phyloP scores from a whole-genome alignment of 805 yeast species.

The Brettanomyces anomalus region DNA sequence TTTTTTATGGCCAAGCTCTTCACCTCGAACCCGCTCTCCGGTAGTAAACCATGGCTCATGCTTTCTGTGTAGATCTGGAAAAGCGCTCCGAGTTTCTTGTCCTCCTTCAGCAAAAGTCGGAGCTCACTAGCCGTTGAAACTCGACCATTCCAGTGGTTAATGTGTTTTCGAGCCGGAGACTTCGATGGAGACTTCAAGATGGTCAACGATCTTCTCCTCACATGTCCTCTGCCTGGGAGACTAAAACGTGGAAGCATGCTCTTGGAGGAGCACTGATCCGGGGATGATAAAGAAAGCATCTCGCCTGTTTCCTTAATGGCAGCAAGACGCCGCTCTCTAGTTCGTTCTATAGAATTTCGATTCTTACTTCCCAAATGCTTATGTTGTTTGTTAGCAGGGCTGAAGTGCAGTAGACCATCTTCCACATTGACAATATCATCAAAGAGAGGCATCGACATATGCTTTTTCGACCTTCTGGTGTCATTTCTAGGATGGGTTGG shows the following conservation, averaged over 20 bases:
- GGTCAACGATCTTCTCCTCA: neutral
- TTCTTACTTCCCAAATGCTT: neutral
- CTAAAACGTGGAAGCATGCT: neutral
- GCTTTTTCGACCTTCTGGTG: neutral
- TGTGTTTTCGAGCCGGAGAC: neutral
- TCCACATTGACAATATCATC: neutral
- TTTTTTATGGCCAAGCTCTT: constrained; percentile 9
- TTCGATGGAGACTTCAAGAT: neutral
- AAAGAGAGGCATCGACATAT: constrained; percentile 7
- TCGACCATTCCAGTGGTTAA: neutral
- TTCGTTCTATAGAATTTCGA: constrained; percentile 1
- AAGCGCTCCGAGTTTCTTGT: neutral
- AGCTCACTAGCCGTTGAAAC: constrained; percentile 3
- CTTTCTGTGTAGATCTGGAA: constrained; percentile 3
- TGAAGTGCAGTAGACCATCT: too few species aligned
- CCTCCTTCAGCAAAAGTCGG: neutral
- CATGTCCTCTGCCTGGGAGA: neutral
- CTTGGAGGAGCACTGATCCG: neutral
- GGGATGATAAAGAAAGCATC: neutral
- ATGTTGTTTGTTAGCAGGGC: too few species aligned
- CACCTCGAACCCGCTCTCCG: constrained; percentile 6
- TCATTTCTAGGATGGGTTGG: too few species aligned
- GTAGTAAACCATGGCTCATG: neutral
- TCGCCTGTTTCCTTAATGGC: constrained; percentile 4
- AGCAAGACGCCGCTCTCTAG: constrained; percentile 4